These are phyloP conservation scores for Akanthomyces dipterigenus DNA, from an alignment of 2,329 filamentous ascomycete genomes.

Conservation along the genomic window DNA sequence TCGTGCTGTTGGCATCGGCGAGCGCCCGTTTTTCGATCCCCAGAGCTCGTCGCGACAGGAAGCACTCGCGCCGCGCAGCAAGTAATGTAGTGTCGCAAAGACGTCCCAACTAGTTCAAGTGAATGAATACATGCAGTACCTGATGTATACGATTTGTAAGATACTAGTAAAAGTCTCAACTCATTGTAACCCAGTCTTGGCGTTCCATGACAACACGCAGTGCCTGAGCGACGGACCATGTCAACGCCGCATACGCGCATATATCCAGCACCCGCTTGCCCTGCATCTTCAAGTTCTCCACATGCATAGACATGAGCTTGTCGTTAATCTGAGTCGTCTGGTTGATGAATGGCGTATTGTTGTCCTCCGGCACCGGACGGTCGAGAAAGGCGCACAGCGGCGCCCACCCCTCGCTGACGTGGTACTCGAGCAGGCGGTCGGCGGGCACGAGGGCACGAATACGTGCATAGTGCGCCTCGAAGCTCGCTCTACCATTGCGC, in stretches of 20 bases:
- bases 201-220: neutral
- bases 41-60: constrained; percentile 22
- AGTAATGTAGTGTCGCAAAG: neutral
- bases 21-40: constrained; percentile 47
- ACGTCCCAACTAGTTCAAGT: neutral
- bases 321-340: constrained; percentile 8
- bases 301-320: neutral
- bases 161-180: neutral
- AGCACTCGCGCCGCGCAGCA: neutral
- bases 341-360: constrained; percentile 14
- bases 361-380: constrained; percentile 17
- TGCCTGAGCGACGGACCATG: neutral
- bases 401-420: constrained; percentile 19
- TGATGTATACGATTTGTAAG: neutral
- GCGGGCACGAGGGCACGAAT: constrained; percentile 14
- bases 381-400: constrained; percentile 22
- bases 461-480: constrained; percentile 18
- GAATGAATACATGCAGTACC: neutral
- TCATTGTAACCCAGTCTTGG: neutral
- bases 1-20: constrained; percentile 45
- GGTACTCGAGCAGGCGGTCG: constrained; percentile 19
- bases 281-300: neutral
- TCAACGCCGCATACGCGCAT: neutral
- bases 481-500: constrained; percentile 13
- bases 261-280: constrained; percentile 8